Conservation (phyloP, 352 stramenopile species). For the Aphanomyces invadans region DNA sequence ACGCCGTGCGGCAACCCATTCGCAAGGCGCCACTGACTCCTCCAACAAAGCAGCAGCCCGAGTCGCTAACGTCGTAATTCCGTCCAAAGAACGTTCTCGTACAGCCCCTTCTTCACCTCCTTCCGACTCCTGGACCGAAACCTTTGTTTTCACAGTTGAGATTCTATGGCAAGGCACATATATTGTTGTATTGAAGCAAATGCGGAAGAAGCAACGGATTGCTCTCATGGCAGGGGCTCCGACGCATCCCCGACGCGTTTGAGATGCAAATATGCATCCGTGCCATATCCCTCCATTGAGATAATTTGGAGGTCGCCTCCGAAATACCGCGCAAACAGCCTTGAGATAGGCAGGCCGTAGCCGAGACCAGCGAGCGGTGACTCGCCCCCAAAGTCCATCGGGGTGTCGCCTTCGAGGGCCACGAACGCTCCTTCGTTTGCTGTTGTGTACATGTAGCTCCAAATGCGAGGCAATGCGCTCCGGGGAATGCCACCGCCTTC, state of each 20-base stretch:
- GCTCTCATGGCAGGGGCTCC: slow-evolving; percentile 73
- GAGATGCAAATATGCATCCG: slow-evolving; percentile 94
- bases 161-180: too few species aligned
- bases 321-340: slow-evolving; percentile 99
- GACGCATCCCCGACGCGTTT: slow-evolving; percentile 87
- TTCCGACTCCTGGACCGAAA: too few species aligned
- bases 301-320: slow-evolving; percentile 99
- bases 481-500: slow-evolving; percentile 98
- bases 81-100: too few species aligned
- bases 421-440: slow-evolving; percentile 92
- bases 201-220: too few species aligned
- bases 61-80: too few species aligned
- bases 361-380: slow-evolving; percentile 92
- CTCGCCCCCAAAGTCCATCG: slow-evolving; percentile 81
- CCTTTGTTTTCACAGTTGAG: too few species aligned
- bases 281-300: slow-evolving; percentile 99
- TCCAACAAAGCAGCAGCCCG: not conserved
- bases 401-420: slow-evolving; percentile 63
- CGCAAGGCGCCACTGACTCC: not conserved
- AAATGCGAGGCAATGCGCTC: slow-evolving; percentile 97
- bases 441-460: slow-evolving; percentile 99
- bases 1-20: not conserved
- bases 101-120: too few species aligned
- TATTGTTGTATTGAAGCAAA: too few species aligned
- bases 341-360: slow-evolving; percentile 93